Percentiles rank a stretch among this genome's conserved stretches.
These are phyloP conservation scores for Luffa aegyptiaca DNA, from an alignment of 306 rosid genomes.

Conservation along the genomic window DNA sequence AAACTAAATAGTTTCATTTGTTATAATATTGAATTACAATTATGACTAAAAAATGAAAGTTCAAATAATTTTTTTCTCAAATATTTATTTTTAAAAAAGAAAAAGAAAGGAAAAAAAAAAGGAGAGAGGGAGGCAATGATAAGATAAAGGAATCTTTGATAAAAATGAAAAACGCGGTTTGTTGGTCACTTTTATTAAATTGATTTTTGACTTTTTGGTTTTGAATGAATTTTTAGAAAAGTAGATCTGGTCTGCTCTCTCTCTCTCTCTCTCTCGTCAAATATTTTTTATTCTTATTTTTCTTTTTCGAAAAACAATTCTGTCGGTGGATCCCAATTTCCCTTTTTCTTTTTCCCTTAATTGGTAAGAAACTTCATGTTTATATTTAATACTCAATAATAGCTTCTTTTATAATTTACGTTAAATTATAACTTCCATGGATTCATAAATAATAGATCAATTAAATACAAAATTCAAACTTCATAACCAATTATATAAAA, in stretches of 20 bases:
- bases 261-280: too few species aligned
- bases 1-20: not conserved
- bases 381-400: not conserved
- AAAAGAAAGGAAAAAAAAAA: not conserved
- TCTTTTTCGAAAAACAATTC: not conserved
- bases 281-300: not conserved
- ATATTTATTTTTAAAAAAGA: too few species aligned
- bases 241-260: not conserved
- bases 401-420: not conserved
- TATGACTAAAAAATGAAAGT: not conserved
- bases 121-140: not conserved
- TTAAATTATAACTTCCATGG: too few species aligned
- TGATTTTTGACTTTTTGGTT: not conserved
- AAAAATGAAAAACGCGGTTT: slow-evolving; percentile 9
- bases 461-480: too few species aligned
- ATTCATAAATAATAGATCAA: too few species aligned
- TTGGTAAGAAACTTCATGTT: not conserved
- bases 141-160: not conserved
- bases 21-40: not conserved
- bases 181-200: not conserved
- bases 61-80: too few species aligned
- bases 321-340: not conserved
- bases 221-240: not conserved
- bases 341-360: not conserved
- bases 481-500: too few species aligned